Evolutionary conservation across 2,329 filamentous ascomycete species (phyloP), one percentile per base, ranked within the genome.

Genomic region (Bisporella sp.): DNA sequence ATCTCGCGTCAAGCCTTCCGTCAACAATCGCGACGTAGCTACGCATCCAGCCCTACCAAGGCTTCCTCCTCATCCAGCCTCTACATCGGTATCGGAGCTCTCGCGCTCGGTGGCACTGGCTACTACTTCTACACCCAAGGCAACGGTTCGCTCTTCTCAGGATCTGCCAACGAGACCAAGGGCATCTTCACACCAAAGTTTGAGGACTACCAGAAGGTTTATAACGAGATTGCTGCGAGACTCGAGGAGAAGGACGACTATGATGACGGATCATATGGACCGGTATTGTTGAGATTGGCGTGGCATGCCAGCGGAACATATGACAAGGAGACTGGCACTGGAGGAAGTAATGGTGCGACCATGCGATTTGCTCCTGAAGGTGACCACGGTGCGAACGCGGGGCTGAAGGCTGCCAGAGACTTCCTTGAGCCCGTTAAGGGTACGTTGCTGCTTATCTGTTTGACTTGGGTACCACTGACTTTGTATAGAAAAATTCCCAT

Each of bases 221-320:
- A 97, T 76, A 81, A 96, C 68, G 85, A 84, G 65, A 83, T 97
- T 62, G 91, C 92, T 49, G 72, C 76, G 65, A 77, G 77, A 54
- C 75, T 97, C 49, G 85, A 93, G 70, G 88, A 96, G 73, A 83
- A 95, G 67, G 89, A 93, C 62, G 86, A 96, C 59, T 97, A 97
- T 69, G 92, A 97, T 65, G 92, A 99, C 69, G 92, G 93, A 61
- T 93, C 87, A 74, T 97, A 95, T 68, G 92, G 90, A 51, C 93
- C 92, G 31, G 90, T 97, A 54, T 76, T 97, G 50, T 73, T 97
- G 57, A 83, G 92, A 64, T 80, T 97, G 60, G 92, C 89, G 55
- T 97, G 93, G 92, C 93, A 97, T 74, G 84, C 85, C 58, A 90
- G 85, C 61, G 92, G 92, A 61, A 99, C 92, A 62, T 97, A 85